phyloP scores from a whole-genome alignment of 140 eudicot species.

The Bidens hawaiensis region DNA sequence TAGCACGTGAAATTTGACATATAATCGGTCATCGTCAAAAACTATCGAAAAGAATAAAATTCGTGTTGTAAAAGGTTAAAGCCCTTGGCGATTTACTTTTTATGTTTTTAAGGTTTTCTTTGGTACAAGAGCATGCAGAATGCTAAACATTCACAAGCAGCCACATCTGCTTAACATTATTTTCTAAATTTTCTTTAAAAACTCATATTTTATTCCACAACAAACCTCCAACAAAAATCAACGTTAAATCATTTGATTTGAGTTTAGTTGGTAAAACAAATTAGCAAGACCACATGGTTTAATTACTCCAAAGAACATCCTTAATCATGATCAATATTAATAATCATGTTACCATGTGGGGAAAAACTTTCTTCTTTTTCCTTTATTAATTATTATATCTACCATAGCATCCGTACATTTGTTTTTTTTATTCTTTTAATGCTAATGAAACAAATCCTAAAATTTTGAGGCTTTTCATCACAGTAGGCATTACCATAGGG shows the following conservation, averaged over 20 bases:
- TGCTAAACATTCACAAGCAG: too few relatives aligned
- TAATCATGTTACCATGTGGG: slow-evolving; percentile 32
- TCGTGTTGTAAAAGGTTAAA: too few relatives aligned
- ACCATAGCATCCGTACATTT: slow-evolving; percentile 7
- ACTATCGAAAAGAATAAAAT: background rate
- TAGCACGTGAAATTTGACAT: background rate
- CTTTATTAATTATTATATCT: background rate
- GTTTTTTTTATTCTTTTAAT: background rate
- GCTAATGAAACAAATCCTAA: background rate
- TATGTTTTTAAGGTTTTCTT: too few relatives aligned
- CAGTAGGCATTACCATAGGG: background rate
- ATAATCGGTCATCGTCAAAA: too few relatives aligned
- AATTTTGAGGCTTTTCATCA: background rate
- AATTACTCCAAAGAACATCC: slow-evolving; percentile 2
- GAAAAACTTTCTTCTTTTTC: background rate
- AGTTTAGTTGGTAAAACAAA: background rate
- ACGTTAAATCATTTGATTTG: slow-evolving; percentile 2
- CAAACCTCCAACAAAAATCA: background rate
- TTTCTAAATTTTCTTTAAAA: too few relatives aligned
- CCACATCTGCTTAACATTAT: too few relatives aligned
- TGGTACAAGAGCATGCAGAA: too few relatives aligned
- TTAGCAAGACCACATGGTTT: slow-evolving; percentile 3
- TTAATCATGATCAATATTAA: slow-evolving; percentile 19
- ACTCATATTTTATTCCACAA: too few relatives aligned
- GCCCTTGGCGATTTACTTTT: too few relatives aligned